Percentiles rank a stretch among this genome's conserved stretches.
phyloP scores from a whole-genome alignment of 2,329 filamentous ascomycete species.

The Venturia asperata region DNA sequence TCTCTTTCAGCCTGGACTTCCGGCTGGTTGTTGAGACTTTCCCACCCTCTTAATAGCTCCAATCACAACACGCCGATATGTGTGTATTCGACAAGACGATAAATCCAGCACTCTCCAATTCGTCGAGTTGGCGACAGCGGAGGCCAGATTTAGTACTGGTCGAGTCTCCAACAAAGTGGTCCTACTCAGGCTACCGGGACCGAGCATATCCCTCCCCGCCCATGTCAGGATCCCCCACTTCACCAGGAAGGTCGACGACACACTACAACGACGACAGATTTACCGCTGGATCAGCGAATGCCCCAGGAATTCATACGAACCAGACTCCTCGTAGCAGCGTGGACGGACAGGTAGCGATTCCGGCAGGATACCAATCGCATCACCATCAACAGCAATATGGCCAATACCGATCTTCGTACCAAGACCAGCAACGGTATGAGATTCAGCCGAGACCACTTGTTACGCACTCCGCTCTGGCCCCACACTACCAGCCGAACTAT shows the following conservation, averaged over 20 bases:
- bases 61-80: conserved; percentile 30
- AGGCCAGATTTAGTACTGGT: conserved; percentile 31
- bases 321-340: conserved; percentile 8
- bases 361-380: conserved; percentile 9
- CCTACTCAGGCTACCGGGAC: conserved; percentile 32
- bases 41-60: neutral
- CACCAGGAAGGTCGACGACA: conserved; percentile 29
- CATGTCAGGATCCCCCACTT: conserved; percentile 46
- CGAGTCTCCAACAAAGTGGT: conserved; percentile 28
- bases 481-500: conserved; percentile 1
- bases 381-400: conserved; percentile 16
- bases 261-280: conserved; percentile 21
- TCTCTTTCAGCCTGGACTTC: conserved; percentile 12
- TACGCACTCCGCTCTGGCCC: neutral
- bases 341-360: conserved; percentile 12
- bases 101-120: conserved; percentile 30
- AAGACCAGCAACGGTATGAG: conserved; percentile 13
- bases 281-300: conserved; percentile 3
- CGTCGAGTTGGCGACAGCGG: conserved; percentile 33
- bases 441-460: conserved; percentile 13
- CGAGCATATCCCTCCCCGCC: conserved; percentile 43
- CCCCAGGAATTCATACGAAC: neutral
- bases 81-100: conserved; percentile 36
- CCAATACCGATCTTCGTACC: conserved; percentile 9
- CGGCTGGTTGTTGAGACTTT: conserved; percentile 14